Evolutionary conservation across 2,329 filamentous ascomycete genomes (phyloP).

Genomic region (Tolypocladium guangdongense): DNA sequence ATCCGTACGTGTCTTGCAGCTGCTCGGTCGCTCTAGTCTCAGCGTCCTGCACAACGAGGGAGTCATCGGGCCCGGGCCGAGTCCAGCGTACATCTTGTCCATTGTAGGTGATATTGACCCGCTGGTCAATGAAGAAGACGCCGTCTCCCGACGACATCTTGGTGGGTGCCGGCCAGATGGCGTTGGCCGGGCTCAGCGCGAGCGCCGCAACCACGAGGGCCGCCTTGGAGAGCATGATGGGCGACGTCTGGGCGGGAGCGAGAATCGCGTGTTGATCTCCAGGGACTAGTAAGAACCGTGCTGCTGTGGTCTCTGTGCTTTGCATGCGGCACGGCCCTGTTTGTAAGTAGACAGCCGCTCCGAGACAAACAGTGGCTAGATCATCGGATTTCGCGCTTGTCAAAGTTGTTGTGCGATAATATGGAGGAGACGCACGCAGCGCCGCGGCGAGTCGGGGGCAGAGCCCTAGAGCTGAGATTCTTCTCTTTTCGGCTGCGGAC

Average conservation of each 20-base stretch:
- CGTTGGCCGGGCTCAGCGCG: slow-evolving; percentile 30
- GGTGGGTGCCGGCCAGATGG: slow-evolving; percentile 47
- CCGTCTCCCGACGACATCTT: slow-evolving; percentile 39
- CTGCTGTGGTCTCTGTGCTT: background rate
- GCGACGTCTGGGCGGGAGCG: background rate
- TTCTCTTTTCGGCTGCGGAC: no score
- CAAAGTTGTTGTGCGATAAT: no score
- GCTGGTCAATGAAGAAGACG: slow-evolving; percentile 41
- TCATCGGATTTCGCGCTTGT: no score
- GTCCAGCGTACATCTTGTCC: slow-evolving; percentile 19
- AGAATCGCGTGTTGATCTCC: background rate
- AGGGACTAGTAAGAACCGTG: background rate
- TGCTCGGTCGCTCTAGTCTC: slow-evolving; percentile 16
- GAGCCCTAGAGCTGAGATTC: no score
- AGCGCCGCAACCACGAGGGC: slow-evolving; percentile 26
- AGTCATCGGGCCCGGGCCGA: background rate
- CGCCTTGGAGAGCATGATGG: background rate
- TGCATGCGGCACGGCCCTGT: background rate
- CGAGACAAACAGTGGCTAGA: background rate
- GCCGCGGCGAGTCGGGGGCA: no score
- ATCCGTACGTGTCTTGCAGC: slow-evolving; percentile 16
- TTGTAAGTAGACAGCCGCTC: no score
- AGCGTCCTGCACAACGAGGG: slow-evolving; percentile 8
- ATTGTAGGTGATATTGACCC: slow-evolving; percentile 47
- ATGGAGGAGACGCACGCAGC: no score